Evolutionary conservation across 192 early-diverging fungal species (phyloP).

Genomic region (Spinellus fusiger): DNA sequence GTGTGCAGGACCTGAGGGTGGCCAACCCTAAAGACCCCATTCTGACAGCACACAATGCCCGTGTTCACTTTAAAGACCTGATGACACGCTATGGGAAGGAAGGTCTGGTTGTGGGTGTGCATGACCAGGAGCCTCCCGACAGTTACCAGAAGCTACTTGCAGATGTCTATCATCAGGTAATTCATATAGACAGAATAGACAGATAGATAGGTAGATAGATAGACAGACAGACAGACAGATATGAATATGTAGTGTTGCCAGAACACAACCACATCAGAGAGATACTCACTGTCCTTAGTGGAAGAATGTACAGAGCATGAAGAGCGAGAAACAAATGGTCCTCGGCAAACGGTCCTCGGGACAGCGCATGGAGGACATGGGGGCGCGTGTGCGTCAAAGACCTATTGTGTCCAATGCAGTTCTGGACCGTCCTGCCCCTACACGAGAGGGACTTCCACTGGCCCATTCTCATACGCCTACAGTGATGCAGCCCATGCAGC

Average conservation of each 20-base stretch:
- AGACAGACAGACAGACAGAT: no score
- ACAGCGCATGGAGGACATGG: not conserved
- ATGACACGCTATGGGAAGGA: not conserved
- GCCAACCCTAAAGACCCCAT: not conserved
- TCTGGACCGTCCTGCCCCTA: no score
- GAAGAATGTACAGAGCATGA: not conserved
- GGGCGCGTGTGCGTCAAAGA: not conserved
- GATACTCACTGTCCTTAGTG: not conserved
- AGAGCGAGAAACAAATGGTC: not conserved
- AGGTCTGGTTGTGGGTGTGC: not conserved
- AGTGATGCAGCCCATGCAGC: not conserved
- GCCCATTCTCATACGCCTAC: no score
- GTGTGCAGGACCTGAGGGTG: not conserved
- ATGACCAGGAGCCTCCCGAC: not conserved
- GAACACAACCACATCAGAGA: not conserved
- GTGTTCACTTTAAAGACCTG: not conserved
- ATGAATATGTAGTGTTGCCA: no score
- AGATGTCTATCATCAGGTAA: not conserved
- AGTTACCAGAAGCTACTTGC: not conserved
- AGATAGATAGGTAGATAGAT: no score
- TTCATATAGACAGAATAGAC: no score
- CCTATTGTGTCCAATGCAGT: not conserved
- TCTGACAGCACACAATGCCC: not conserved
- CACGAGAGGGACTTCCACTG: no score
- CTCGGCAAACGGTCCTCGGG: not conserved